Percentiles rank a stretch among this genome's conserved stretches.
phyloP scores from a whole-genome alignment of 257 asterid genomes.

The Fraxinus cuspidata region DNA sequence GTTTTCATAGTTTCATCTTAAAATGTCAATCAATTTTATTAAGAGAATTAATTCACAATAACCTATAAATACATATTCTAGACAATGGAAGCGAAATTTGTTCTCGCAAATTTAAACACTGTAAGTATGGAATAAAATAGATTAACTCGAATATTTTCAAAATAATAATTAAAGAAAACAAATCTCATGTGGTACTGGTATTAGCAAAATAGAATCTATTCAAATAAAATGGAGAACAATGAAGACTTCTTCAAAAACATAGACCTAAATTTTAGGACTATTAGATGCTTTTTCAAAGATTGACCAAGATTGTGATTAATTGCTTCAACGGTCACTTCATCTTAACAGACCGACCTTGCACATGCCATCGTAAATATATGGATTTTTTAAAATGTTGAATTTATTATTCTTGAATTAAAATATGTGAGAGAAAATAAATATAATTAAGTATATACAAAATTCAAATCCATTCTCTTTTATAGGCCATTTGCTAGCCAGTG shows the following conservation, averaged over 20 bases:
- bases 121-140: not conserved
- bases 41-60: too few species aligned
- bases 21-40: too few species aligned
- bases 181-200: not conserved
- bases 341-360: slow-evolving; percentile 37
- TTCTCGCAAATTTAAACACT: not conserved
- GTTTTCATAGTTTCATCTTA: too few species aligned
- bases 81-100: too few species aligned
- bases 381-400: not conserved
- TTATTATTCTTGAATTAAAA: too few species aligned
- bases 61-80: too few species aligned
- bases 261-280: not conserved
- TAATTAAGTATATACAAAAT: too few species aligned
- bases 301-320: slow-evolving; percentile 23
- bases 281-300: not conserved
- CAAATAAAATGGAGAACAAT: not conserved
- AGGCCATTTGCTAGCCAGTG: too few species aligned
- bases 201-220: slow-evolving; percentile 11
- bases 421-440: too few species aligned
- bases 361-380: not conserved
- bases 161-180: not conserved
- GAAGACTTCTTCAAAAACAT: not conserved
- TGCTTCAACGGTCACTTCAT: slow-evolving; percentile 49
- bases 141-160: not conserved
- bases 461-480: too few species aligned